Conservation (phyloP, 768 basidiomycete genomes). For the Leccinum variicolor region DNA sequence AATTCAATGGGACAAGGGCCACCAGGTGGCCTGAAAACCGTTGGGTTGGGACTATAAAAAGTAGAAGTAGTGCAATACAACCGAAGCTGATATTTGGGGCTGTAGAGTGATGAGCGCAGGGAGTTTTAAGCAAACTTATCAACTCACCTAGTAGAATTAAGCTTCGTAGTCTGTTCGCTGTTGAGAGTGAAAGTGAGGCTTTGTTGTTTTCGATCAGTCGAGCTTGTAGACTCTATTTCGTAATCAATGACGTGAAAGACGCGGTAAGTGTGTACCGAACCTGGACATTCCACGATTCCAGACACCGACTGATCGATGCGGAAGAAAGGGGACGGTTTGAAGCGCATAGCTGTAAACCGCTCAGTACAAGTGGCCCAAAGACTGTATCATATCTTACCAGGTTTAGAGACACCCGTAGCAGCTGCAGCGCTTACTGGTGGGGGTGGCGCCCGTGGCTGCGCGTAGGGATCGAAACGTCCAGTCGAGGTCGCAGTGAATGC, state of each 20-base stretch:
- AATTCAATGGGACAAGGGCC: constrained; percentile 82
- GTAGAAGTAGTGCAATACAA: constrained; percentile 86
- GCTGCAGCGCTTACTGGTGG: constrained; percentile 38
- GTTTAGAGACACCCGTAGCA: constrained; percentile 24
- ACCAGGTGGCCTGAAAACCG: constrained; percentile 49
- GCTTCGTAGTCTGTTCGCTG: constrained; percentile 58
- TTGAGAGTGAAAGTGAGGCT: constrained; percentile 61
- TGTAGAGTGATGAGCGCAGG: constrained; percentile 28
- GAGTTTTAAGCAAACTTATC: not conserved
- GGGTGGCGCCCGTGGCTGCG: constrained; percentile 48
- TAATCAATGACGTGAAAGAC: constrained; percentile 3
- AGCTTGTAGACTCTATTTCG: constrained; percentile 64
- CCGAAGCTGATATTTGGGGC: constrained; percentile 74
- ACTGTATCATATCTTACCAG: constrained; percentile 21
- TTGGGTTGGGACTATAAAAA: constrained; percentile 53
- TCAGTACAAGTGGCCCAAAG: constrained; percentile 10
- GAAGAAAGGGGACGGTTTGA: constrained; percentile 81
- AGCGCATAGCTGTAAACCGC: constrained; percentile 54
- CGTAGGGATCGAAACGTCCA: constrained; percentile 64
- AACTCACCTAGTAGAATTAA: constrained; percentile 54
- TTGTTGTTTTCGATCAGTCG: constrained; percentile 73
- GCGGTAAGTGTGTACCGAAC: constrained; percentile 35
- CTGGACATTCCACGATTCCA: constrained; percentile 70
- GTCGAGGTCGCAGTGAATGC: constrained; percentile 28
- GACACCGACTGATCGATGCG: constrained; percentile 64